These are phyloP conservation scores for Logfia minima DNA, from an alignment of 129 eudicot genomes.

Conservation along the genomic window DNA sequence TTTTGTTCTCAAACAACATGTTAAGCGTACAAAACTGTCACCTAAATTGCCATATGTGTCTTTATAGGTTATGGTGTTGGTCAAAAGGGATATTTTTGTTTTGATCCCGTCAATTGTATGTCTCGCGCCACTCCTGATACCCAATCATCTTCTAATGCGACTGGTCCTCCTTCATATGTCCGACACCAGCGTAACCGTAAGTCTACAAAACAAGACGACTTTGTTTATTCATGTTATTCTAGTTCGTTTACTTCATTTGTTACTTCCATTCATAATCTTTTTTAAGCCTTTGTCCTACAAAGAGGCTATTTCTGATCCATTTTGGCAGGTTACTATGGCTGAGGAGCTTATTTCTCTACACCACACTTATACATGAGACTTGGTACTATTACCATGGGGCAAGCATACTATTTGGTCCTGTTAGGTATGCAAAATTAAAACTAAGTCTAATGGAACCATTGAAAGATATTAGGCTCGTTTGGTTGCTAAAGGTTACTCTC, in stretches of 20 bases:
- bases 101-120: background rate
- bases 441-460: background rate
- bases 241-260: background rate
- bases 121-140: background rate
- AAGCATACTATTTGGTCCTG: background rate
- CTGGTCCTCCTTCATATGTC: background rate
- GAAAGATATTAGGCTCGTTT: background rate
- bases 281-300: background rate
- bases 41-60: background rate
- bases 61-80: background rate
- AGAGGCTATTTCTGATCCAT: background rate
- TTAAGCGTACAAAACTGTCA: no score
- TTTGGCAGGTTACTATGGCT: background rate
- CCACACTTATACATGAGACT: background rate
- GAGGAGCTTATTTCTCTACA: background rate
- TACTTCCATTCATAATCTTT: background rate
- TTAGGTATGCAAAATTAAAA: background rate
- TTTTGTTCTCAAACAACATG: background rate
- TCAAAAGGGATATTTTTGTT: background rate
- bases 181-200: background rate
- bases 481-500: no score
- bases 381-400: background rate
- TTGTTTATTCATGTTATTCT: no score
- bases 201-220: background rate
- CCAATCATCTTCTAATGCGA: no score